phyloP scores from a whole-genome alignment of 768 basidiomycete genomes.

The Serpula lacrymans region DNA sequence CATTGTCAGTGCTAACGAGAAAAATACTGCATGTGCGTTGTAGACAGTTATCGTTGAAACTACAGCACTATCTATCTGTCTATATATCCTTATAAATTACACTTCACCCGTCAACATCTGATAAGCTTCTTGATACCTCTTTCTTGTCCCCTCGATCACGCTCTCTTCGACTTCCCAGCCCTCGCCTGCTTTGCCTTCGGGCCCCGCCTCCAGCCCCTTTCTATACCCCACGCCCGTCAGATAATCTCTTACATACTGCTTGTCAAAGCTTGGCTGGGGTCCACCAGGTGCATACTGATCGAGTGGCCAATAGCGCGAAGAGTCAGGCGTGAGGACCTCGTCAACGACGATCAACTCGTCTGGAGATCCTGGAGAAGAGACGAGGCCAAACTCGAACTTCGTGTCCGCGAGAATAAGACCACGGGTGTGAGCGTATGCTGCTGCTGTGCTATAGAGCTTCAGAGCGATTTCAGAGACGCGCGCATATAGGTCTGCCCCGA shows the following conservation, averaged over 20 bases:
- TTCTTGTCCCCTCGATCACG: slow-evolving; percentile 73
- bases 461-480: slow-evolving; percentile 60
- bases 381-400: slow-evolving; percentile 96
- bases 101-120: slow-evolving; percentile 45
- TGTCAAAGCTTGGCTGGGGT: slow-evolving; percentile 90
- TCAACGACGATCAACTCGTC: slow-evolving; percentile 82
- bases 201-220: slow-evolving; percentile 77
- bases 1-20: no score
- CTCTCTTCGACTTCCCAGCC: slow-evolving; percentile 78
- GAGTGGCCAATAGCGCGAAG: slow-evolving; percentile 94
- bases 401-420: slow-evolving; percentile 97
- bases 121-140: slow-evolving; percentile 78
- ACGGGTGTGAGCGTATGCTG: slow-evolving; percentile 63
- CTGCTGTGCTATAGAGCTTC: slow-evolving; percentile 69
- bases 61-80: no score
- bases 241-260: slow-evolving; percentile 94
- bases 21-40: no score
- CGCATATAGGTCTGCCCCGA: slow-evolving; percentile 63
- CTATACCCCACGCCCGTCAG: slow-evolving; percentile 68
- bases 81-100: no score
- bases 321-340: slow-evolving; percentile 96
- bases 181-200: slow-evolving; percentile 56
- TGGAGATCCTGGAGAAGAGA: slow-evolving; percentile 34
- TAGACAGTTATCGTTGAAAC: no score
- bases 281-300: slow-evolving; percentile 68